Percentiles rank a stretch among this genome's conserved stretches.
Conservation (phyloP, 1,139 yeast genomes). For the Suhomyces chickasaworum region DNA sequence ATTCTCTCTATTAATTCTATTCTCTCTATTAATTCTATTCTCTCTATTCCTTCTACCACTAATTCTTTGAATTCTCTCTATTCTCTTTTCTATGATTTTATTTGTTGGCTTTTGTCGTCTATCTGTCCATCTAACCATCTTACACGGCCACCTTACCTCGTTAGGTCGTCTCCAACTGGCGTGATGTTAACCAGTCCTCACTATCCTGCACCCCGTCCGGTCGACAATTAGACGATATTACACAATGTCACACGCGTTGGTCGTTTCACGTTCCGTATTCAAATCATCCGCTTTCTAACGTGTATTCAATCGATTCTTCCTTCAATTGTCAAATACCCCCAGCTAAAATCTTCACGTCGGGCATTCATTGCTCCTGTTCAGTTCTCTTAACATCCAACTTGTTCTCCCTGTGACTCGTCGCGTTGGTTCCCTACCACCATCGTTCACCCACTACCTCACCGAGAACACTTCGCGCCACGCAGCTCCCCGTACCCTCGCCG, state of each 20-base stretch:
- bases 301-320: not conserved
- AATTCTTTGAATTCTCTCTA: too few species aligned
- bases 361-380: not conserved
- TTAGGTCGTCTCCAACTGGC: not conserved
- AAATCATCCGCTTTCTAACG: conserved; percentile 3
- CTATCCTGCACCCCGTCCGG: not conserved
- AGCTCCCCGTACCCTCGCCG: conserved; percentile 1
- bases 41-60: too few species aligned
- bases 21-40: too few species aligned
- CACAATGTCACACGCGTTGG: conserved; percentile 14
- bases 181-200: not conserved
- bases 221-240: conserved; percentile 14
- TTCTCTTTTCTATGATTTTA: too few species aligned
- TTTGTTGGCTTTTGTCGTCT: too few species aligned
- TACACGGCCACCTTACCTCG: too few species aligned
- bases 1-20: too few species aligned
- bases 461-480: not conserved
- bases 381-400: not conserved
- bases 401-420: not conserved
- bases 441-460: not conserved
- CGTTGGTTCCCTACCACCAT: not conserved
- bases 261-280: conserved; percentile 3
- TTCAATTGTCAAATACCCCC: not conserved
- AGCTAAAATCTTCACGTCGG: not conserved
- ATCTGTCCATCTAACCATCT: too few species aligned